Evolutionary conservation across 2,329 filamentous ascomycete species (phyloP).

Genomic region (Emmonsiellopsis sp.): DNA sequence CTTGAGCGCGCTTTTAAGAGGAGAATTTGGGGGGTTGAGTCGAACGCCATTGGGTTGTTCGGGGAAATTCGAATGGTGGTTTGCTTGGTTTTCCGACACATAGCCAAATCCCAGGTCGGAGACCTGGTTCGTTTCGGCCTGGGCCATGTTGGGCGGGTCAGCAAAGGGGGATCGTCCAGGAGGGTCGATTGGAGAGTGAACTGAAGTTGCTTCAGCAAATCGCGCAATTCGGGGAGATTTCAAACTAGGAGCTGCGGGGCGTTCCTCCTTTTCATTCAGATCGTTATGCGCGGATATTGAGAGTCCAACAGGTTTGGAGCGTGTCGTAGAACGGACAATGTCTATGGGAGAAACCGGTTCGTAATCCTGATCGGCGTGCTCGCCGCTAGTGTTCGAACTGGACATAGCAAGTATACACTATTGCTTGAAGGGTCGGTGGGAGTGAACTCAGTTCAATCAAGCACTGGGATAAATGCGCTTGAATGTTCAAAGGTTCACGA

Average conservation of each 20-base stretch:
- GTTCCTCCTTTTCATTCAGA: conserved; percentile 3
- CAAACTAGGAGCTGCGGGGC: conserved; percentile 26
- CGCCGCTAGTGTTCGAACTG: conserved; percentile 8
- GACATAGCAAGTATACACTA: conserved; percentile 7
- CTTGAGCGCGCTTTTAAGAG: conserved; percentile 83
- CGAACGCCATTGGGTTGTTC: conserved; percentile 40
- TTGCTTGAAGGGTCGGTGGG: neutral
- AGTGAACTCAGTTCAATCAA: neutral
- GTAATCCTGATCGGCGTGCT: conserved; percentile 4
- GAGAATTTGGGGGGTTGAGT: conserved; percentile 62
- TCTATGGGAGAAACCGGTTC: conserved; percentile 31
- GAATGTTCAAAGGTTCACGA: neutral
- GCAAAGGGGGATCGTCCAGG: conserved; percentile 40
- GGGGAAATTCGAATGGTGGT: conserved; percentile 41
- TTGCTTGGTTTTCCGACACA: conserved; percentile 51
- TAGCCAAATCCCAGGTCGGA: conserved; percentile 91
- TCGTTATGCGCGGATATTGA: conserved; percentile 18
- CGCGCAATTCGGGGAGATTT: conserved; percentile 50
- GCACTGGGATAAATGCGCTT: neutral
- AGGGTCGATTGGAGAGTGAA: conserved; percentile 51
- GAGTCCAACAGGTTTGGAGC: conserved; percentile 20
- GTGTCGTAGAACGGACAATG: conserved; percentile 23
- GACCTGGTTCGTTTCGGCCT: conserved; percentile 50
- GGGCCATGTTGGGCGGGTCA: conserved; percentile 37
- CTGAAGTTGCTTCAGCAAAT: conserved; percentile 56